Base-by-base conservation (phyloP, 805 yeast genomes). In the Candida ortonii region DNA sequence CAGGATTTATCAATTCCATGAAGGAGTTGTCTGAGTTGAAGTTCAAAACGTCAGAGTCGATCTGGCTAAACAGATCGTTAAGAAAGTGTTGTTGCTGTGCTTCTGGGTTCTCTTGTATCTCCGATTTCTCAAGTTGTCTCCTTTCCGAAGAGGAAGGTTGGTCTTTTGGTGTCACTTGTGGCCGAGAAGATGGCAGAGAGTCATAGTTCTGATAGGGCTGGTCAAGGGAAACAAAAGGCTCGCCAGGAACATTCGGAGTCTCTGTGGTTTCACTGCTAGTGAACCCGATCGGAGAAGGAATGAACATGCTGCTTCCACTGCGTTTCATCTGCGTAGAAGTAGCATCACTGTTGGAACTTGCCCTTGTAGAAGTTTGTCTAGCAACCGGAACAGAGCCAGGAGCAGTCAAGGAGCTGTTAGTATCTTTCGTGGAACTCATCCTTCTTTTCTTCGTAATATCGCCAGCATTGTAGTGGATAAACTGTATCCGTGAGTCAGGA, bases 221-320 rank as follows among this genome's bases (percentile, higher is more conserved):
- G 9, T 31, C 34, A 6, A 31, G 14, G 11, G 31, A 24, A 5
- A 28, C 25, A 16, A 14, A 25, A 8, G 13, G n/a, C 30, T 30
- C 33, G 22, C 22, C 16, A 11, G 33, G 22, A 16, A 30, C 25
- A 15, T 28, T 27, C 12, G 47, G 50, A 22, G 46, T 26, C 23
- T 33, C 38, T n/a, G 30, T 33, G 14, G 26, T 13, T 29, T 47
- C 52, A 28, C 45, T 41, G 19, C 38, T 41, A 11, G 50, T 49
- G 32, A 36, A 58, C 2, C 63, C 63, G 28, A 57, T 58, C 3
- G 63, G 63, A 7, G 62, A 57, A 5, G 60, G 62, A 18, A 55
- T 35, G 37, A 46, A 50, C 16, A 40, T 27, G 7, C 39, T 41
- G 6, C 41, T 31, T 30, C 42, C 25, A 15, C 43, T 28, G 16